Evolutionary conservation across 2,329 filamentous ascomycete species (phyloP).

Genomic region (Botrytis byssoidea): DNA sequence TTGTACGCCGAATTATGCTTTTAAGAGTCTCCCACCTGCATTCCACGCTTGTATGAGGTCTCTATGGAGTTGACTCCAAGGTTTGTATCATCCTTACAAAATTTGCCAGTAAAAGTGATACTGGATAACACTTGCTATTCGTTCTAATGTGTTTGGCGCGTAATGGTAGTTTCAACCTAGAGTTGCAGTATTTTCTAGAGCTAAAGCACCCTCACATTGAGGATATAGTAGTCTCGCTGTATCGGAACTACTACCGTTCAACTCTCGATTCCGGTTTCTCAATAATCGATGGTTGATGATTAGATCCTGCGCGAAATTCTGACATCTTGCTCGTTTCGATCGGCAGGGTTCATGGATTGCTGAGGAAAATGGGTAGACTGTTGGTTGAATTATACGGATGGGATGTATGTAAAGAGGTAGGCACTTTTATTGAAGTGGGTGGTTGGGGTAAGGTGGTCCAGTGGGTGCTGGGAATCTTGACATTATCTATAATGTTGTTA

Average conservation of each 20-base stretch:
- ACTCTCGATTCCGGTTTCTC: accelerated
- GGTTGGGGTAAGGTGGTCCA: neutral
- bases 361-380: neutral
- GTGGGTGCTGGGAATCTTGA: neutral
- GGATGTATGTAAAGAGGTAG: neutral
- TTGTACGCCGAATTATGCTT: neutral
- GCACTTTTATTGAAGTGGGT: neutral
- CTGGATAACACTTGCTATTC: neutral
- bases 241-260: neutral
- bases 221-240: neutral
- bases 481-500: neutral
- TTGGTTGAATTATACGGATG: neutral
- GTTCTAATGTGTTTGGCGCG: neutral
- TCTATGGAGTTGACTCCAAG: neutral
- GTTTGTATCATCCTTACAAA: neutral
- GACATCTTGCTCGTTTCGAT: neutral
- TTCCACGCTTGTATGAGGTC: neutral
- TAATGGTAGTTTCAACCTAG: neutral
- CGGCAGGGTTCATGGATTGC: neutral
- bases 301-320: neutral
- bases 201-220: neutral
- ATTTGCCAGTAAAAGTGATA: neutral
- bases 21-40: neutral
- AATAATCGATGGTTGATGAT: neutral
- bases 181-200: neutral